Evolutionary conservation across 805 yeast species (phyloP).

Genomic region (Saturnispora mendoncae): DNA sequence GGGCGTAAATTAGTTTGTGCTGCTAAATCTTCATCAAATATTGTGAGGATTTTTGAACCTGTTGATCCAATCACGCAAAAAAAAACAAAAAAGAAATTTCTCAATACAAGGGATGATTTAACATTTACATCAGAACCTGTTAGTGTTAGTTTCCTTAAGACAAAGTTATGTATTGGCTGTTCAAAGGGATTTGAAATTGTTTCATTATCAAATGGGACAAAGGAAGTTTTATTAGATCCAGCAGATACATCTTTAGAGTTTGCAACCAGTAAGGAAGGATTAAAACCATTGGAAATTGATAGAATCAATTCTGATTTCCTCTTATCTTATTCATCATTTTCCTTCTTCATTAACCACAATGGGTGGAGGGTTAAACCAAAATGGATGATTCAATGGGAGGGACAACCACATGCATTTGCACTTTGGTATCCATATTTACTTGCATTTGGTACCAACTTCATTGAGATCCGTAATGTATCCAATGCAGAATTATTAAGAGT

Average conservation of each 20-base stretch:
- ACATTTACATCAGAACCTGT: constrained; percentile 83
- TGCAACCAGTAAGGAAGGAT: constrained; percentile 69
- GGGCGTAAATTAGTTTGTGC: constrained; percentile 86
- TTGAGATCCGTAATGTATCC: constrained; percentile 88
- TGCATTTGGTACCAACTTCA: constrained; percentile 83
- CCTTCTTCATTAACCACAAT: constrained; percentile 86
- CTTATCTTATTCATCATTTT: constrained; percentile 84
- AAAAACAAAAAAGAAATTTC: constrained; percentile 61
- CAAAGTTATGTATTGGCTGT: constrained; percentile 89
- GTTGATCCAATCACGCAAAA: constrained; percentile 58
- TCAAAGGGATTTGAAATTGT: constrained; percentile 95
- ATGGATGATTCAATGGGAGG: constrained; percentile 96
- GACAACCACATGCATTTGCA: constrained; percentile 86
- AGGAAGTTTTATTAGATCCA: constrained; percentile 89
- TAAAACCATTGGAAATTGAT: constrained; percentile 83
- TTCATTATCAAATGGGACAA: constrained; percentile 71
- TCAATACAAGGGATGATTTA: constrained; percentile 64
- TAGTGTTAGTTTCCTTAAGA: constrained; percentile 80
- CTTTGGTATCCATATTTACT: constrained; percentile 88
- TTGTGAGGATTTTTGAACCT: constrained; percentile 82
- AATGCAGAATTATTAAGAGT: constrained; percentile 78
- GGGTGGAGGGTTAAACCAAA: constrained; percentile 96
- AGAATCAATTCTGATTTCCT: constrained; percentile 83
- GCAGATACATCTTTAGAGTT: constrained; percentile 96
- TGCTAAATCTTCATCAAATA: constrained; percentile 72